Evolutionary conservation across 2,329 filamentous ascomycete species (phyloP).

Genomic region (Pseudogymnoascus sp.): DNA sequence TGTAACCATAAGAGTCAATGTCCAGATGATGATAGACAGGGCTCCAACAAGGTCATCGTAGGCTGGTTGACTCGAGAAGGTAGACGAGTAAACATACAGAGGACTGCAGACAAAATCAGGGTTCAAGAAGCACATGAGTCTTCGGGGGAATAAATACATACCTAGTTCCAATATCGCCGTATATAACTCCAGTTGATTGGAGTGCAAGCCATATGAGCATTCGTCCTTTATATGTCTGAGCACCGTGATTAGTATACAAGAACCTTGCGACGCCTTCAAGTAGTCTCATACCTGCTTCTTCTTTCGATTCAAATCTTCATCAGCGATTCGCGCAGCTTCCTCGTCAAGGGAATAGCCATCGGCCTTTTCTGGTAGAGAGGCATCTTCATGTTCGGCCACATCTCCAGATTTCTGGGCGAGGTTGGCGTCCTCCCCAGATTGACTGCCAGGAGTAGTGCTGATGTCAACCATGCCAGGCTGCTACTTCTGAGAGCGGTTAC

Average conservation of each 20-base stretch:
- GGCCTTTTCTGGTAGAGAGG: slow-evolving; percentile 18
- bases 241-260: background rate
- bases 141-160: slow-evolving; percentile 13
- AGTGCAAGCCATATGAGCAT: slow-evolving; percentile 47
- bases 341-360: slow-evolving; percentile 21
- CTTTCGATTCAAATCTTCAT: slow-evolving; percentile 25
- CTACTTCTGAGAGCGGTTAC: background rate
- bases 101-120: slow-evolving; percentile 33
- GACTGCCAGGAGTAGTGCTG: slow-evolving; percentile 14
- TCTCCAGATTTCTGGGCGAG: slow-evolving; percentile 12
- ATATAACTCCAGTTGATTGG: slow-evolving; percentile 61
- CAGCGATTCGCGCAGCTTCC: slow-evolving; percentile 19
- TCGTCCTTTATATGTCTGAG: slow-evolving; percentile 23
- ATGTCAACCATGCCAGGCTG: background rate
- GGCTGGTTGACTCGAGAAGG: slow-evolving; percentile 50
- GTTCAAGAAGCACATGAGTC: background rate
- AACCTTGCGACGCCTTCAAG: background rate
- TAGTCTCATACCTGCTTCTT: slow-evolving; percentile 25
- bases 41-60: slow-evolving; percentile 57
- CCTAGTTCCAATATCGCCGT: slow-evolving; percentile 59
- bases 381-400: slow-evolving; percentile 13
- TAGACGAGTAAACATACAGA: slow-evolving; percentile 67
- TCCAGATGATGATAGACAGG: slow-evolving; percentile 64
- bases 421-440: slow-evolving; percentile 11
- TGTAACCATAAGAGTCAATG: slow-evolving; percentile 61